phyloP scores from a whole-genome alignment of 2,329 filamentous ascomycete species.

The Colletotrichum magnum region DNA sequence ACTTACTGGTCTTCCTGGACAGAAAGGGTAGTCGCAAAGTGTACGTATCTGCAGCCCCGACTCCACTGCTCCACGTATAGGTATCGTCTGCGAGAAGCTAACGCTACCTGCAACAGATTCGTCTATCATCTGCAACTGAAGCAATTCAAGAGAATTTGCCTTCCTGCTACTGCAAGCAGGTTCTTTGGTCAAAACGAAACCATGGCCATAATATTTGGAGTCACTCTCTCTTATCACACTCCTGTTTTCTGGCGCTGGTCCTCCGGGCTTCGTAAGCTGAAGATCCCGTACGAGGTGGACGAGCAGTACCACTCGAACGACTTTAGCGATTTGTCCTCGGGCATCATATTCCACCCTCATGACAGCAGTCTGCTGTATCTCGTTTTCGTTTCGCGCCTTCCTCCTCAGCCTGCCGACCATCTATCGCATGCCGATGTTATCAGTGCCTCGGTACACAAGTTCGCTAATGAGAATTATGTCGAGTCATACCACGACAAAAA shows the following conservation, averaged over 20 bases:
- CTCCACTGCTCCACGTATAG: not conserved
- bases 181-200: constrained; percentile 2
- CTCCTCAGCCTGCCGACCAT: not conserved
- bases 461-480: too few species aligned
- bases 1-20: not conserved
- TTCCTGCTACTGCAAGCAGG: not conserved
- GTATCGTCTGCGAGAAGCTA: too few species aligned
- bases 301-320: too few species aligned
- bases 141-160: constrained; percentile 3
- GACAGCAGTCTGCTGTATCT: constrained; percentile 8
- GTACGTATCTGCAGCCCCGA: not conserved
- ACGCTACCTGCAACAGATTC: not conserved
- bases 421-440: not conserved
- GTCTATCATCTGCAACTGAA: constrained; percentile 18
- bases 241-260: constrained; percentile 26
- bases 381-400: not conserved
- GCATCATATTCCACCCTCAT: constrained; percentile 19
- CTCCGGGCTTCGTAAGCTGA: constrained; percentile 9
- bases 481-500: too few species aligned
- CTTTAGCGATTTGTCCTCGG: not conserved
- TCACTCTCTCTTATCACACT: too few species aligned
- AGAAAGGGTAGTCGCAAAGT: not conserved
- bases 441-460: not conserved
- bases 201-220: not conserved
- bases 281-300: not conserved